Evolutionary conservation across 2,329 filamentous ascomycete genomes (phyloP).

Genomic region (Chaetomium olivaceum): DNA sequence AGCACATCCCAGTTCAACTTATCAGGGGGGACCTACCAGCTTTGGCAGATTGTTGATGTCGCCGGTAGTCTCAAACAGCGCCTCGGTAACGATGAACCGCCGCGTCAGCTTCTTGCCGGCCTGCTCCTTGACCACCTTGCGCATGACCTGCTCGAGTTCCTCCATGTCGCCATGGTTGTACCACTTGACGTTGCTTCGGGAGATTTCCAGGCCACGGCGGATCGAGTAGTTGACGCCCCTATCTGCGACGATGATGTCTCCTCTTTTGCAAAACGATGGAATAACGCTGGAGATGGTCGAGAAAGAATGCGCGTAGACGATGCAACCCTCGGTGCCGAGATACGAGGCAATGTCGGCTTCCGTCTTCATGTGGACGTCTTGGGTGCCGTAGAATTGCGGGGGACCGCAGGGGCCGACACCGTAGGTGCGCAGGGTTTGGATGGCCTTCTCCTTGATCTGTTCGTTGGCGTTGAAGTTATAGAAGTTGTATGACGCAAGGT

Average conservation of each 20-base stretch:
- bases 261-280: conserved; percentile 93
- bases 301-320: conserved; percentile 94
- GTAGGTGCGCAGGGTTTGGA: conserved; percentile 90
- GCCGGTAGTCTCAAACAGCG: conserved; percentile 85
- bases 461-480: conserved; percentile 97
- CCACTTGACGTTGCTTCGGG: conserved; percentile 86
- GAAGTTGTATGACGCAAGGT: conserved; percentile 94
- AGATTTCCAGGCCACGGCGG: conserved; percentile 91
- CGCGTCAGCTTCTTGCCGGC: conserved; percentile 82
- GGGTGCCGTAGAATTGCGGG: conserved; percentile 96
- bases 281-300: conserved; percentile 97
- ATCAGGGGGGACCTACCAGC: conserved; percentile 58
- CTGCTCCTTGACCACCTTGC: conserved; percentile 85
- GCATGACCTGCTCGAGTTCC: conserved; percentile 82
- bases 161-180: conserved; percentile 96
- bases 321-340: conserved; percentile 82
- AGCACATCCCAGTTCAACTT: not conserved
- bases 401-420: conserved; percentile 96
- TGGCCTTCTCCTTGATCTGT: conserved; percentile 88
- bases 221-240: conserved; percentile 91
- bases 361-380: conserved; percentile 97
- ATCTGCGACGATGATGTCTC: conserved; percentile 95
- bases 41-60: conserved; percentile 83
- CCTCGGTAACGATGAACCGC: conserved; percentile 94
- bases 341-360: conserved; percentile 92